Conservation (phyloP, 108 stramenopile genomes). For the Fistulifera pelliculosa region DNA sequence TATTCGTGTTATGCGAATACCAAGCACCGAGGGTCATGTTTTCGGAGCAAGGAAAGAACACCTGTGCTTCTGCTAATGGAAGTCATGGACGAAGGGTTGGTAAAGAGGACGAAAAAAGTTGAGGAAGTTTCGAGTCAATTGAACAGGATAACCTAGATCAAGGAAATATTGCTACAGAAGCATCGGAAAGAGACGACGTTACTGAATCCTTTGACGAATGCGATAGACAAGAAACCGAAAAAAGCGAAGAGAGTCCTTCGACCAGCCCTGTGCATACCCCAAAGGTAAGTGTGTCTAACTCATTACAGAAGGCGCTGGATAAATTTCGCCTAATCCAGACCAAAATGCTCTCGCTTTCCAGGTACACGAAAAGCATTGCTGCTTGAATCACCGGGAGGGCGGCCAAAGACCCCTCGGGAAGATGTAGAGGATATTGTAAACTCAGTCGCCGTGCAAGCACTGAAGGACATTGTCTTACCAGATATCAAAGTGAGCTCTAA, state of each 20-base stretch:
- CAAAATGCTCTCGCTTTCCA: no score
- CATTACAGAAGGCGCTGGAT: no score
- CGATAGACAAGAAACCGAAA: not conserved
- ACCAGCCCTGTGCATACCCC: no score
- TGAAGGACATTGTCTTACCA: conserved; percentile 3
- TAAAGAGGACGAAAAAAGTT: conserved; percentile 7
- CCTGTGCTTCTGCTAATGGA: conserved; percentile 74
- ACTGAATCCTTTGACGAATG: not conserved
- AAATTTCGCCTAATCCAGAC: no score
- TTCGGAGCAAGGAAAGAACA: conserved; percentile 86
- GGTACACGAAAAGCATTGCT: no score
- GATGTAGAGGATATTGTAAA: conserved; percentile 9
- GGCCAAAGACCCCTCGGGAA: conserved; percentile 1
- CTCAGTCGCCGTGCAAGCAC: conserved; percentile 3
- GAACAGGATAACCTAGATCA: no score
- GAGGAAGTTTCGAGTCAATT: no score
- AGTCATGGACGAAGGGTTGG: conserved; percentile 29
- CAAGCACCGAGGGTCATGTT: conserved; percentile 76
- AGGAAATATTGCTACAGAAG: not conserved
- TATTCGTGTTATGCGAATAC: conserved; percentile 52
- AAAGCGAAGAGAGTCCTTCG: not conserved
- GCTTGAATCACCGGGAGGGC: not conserved
- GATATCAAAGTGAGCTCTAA: not conserved
- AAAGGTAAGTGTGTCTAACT: no score
- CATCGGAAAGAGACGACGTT: not conserved